These are phyloP conservation scores for Raffaelea arxii DNA, from an alignment of 2,329 filamentous ascomycete genomes.

Conservation along the genomic window DNA sequence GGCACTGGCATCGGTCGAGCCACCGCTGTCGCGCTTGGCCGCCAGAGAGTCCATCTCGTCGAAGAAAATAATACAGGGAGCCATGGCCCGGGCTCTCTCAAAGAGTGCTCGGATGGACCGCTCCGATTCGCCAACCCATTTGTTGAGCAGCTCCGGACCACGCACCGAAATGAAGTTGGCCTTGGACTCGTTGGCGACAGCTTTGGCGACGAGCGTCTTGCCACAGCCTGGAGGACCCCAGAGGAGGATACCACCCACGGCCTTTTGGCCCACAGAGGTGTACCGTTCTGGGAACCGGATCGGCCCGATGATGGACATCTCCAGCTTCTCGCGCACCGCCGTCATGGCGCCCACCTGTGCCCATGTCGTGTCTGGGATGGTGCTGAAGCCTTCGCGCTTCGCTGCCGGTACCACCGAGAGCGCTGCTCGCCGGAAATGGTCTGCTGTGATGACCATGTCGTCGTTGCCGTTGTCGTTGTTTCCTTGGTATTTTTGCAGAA, in stretches of 20 bases:
- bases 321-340: conserved; percentile 69
- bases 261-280: conserved; percentile 64
- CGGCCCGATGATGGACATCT: conserved; percentile 78
- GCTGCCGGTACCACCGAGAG: conserved; percentile 69
- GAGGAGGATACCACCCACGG: conserved; percentile 79
- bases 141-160: conserved; percentile 91
- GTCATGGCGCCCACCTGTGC: conserved; percentile 78
- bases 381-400: conserved; percentile 89
- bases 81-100: conserved; percentile 70
- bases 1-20: conserved; percentile 69
- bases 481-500: neutral
- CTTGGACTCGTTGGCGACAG: conserved; percentile 87
- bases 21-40: conserved; percentile 65
- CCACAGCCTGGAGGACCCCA: conserved; percentile 97
- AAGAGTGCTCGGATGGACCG: conserved; percentile 89
- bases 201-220: conserved; percentile 92
- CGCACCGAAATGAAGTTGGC: conserved; percentile 99
- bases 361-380: conserved; percentile 90
- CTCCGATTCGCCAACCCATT: conserved; percentile 95
- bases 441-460: conserved; percentile 29
- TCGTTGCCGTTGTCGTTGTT: conserved; percentile 3
- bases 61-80: conserved; percentile 95
- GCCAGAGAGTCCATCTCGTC: conserved; percentile 88
- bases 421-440: conserved; percentile 65
- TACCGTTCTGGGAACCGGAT: conserved; percentile 77